Evolutionary conservation across 192 early-diverging fungal species (phyloP), one percentile per base, ranked within the genome.

Genomic region (Coemansia sp.): DNA sequence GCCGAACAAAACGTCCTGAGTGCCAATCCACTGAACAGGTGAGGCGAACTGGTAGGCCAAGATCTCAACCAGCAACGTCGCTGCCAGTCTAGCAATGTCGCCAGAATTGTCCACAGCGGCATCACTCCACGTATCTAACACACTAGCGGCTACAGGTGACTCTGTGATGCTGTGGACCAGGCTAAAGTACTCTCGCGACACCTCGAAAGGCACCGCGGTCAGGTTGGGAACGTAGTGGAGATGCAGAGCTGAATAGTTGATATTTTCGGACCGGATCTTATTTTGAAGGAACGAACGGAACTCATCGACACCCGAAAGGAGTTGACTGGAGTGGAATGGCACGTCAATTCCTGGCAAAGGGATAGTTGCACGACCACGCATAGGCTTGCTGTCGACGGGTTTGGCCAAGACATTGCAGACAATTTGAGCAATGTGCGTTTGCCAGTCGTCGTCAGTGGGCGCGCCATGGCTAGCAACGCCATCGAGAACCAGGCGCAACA

Each of bases 11-110:
- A 87, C 80, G 69, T 96, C 93, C 78, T 97, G 95, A 36, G 95
- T 97, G 73, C 95, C 91, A 71, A 97, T 96, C 95, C 95, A 97
- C 74, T 92, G 89, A 33, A 97, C 95, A 39, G 95, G 90, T 49
- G 89, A 92, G 18, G 95, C 94, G 74, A 97, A 95, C 84, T 97
- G 95, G 75, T 96, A 93, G 13, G 95, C 94, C 13, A 97, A 79
- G 58, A 96, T 78, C 83, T 97, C 95, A 70, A 95, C 89, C 53
- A 97, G 74, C 36, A 97, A 81, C 15, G 79, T 86, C 80, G 91
- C 90, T 57, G 92, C 95, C 49, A 95, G 64, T 85, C 85, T 62
- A 78, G 72, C 27, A 89, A 92, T 31, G 86, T 84, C 33, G 94
- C 94, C 60, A 87, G 78, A 50, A 87, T 75, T 78, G 87, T 38